A percentile compares a stretch with the other conserved stretches of the same genome.
These are phyloP conservation scores for Boletus eberwhitei DNA, from an alignment of 768 basidiomycete genomes.

Conservation along the genomic window DNA sequence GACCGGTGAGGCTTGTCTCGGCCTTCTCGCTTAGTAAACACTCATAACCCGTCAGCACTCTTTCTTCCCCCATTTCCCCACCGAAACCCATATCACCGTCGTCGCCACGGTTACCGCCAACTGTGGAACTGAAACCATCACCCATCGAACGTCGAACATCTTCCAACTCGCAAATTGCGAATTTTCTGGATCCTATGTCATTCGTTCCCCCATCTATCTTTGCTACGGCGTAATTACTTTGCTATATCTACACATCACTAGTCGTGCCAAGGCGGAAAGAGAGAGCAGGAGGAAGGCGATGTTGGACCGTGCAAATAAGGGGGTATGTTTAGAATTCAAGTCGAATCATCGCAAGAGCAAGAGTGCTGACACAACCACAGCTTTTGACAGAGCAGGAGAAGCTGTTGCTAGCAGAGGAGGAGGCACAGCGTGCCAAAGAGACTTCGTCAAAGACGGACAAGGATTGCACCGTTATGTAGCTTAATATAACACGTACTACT, in stretches of 20 bases:
- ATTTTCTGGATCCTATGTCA: slow-evolving; percentile 39
- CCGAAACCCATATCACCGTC: slow-evolving; percentile 12
- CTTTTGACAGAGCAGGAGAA: slow-evolving; percentile 66
- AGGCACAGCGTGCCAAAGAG: slow-evolving; percentile 39
- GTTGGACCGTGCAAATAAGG: slow-evolving; percentile 71
- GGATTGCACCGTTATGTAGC: slow-evolving; percentile 60
- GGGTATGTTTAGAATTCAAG: slow-evolving; percentile 42
- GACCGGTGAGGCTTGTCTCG: slow-evolving; percentile 58
- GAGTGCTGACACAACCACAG: slow-evolving; percentile 28
- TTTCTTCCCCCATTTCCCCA: slow-evolving; percentile 22
- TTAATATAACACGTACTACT: no score
- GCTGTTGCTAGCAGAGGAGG: slow-evolving; percentile 51
- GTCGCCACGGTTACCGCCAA: background rate
- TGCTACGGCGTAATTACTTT: slow-evolving; percentile 52
- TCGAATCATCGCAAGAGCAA: background rate
- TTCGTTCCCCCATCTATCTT: slow-evolving; percentile 70
- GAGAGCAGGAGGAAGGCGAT: slow-evolving; percentile 69
- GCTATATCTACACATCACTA: slow-evolving; percentile 29
- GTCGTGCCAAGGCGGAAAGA: slow-evolving; percentile 72
- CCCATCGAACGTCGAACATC: slow-evolving; percentile 24
- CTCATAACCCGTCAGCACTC: slow-evolving; percentile 65
- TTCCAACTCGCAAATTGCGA: slow-evolving; percentile 34
- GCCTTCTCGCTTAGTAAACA: slow-evolving; percentile 40
- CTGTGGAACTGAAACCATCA: slow-evolving; percentile 17
- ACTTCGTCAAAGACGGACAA: slow-evolving; percentile 30